These are phyloP conservation scores for Stephanodiscus triporus DNA, from an alignment of 108 stramenopile species.

Conservation along the genomic window DNA sequence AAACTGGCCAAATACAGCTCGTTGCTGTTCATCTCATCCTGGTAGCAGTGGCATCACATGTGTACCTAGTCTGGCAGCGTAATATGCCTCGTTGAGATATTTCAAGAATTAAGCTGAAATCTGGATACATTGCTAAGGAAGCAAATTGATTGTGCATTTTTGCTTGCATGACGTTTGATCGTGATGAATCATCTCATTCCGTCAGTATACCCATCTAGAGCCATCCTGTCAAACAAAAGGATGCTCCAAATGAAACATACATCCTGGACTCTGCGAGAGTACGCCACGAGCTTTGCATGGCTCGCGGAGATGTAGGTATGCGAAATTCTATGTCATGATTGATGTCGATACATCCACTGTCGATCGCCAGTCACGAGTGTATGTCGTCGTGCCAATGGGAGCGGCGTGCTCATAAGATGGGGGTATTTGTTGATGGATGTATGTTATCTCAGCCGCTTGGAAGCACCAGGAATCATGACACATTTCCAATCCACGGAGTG, in stretches of 20 bases:
- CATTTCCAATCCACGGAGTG: background rate
- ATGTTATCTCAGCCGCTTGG: background rate
- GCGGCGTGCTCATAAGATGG: background rate
- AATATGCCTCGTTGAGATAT: background rate
- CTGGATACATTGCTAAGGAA: too few species aligned
- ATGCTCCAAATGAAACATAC: too few species aligned
- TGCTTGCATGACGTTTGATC: too few species aligned
- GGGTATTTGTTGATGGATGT: background rate
- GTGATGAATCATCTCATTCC: too few species aligned
- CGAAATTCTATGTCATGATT: too few species aligned
- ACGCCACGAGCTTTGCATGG: too few species aligned
- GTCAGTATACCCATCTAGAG: too few species aligned
- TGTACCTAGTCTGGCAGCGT: background rate
- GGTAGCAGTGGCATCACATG: background rate
- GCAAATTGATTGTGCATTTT: too few species aligned
- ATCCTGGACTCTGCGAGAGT: too few species aligned
- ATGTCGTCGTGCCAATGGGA: background rate
- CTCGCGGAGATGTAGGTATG: too few species aligned
- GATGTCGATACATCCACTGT: background rate
- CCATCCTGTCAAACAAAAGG: too few species aligned
- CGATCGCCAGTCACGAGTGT: background rate
- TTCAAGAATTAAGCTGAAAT: background rate
- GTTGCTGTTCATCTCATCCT: background rate
- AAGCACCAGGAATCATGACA: background rate
- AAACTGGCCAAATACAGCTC: background rate